Conservation (phyloP, 148 eudicot species). For the Gaultheria prostrata region DNA sequence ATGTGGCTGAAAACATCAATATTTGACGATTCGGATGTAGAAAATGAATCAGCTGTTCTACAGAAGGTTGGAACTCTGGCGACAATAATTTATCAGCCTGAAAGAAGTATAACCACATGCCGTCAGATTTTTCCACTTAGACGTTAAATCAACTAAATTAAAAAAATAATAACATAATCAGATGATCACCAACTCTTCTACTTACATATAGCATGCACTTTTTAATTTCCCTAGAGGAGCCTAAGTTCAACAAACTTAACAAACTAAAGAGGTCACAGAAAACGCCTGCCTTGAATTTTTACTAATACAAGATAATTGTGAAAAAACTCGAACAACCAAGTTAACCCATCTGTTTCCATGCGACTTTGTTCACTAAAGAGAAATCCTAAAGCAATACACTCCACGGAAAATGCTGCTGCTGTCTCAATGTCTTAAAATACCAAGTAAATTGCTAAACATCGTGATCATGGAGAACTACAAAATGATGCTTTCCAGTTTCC, state of each 20-base stretch:
- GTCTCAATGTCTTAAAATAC: neutral
- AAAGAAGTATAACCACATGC: conserved; percentile 12
- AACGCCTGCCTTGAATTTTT: neutral
- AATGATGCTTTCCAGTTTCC: neutral
- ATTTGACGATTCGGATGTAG: conserved; percentile 67
- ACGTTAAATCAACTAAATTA: neutral
- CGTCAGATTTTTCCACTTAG: conserved; percentile 5
- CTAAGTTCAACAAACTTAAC: neutral
- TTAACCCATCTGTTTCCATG: neutral
- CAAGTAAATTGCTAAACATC: neutral
- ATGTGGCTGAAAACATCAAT: conserved; percentile 91
- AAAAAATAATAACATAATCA: neutral
- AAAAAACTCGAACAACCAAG: neutral
- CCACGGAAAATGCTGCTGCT: neutral
- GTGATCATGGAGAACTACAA: too few species aligned
- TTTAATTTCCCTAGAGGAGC: neutral
- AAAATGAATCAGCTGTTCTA: conserved; percentile 72
- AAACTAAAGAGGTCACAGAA: neutral
- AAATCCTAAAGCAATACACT: neutral
- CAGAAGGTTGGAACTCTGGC: conserved; percentile 83
- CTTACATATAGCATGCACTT: neutral
- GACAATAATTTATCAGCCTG: conserved; percentile 96
- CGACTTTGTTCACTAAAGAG: neutral
- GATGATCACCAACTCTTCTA: neutral
- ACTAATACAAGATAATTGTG: conserved; percentile 6